Base-by-base conservation (phyloP, 2,329 filamentous ascomycete genomes). In the Pseudofabraea citricarpa region DNA sequence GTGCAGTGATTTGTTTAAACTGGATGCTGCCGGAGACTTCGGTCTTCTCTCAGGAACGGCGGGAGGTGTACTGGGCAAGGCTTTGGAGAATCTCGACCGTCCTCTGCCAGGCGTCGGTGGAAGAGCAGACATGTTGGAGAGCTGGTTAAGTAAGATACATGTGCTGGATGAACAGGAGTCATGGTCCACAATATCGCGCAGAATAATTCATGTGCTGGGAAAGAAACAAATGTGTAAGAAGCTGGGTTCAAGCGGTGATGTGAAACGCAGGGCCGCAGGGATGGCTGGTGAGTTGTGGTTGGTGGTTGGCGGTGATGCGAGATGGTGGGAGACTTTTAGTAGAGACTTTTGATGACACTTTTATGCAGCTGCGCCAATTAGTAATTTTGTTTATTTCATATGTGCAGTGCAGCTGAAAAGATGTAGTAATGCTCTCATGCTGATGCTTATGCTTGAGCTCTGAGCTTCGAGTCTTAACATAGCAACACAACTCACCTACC, bases 41-140 rank as follows among this genome's bases (percentile, higher is more conserved):
- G 40, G 15, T 43, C 41, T 32, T 43, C 41, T 38, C 9, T 20
- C 19, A 8, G 35, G n/a, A 20, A 22, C 21, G 8, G 32, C 18
- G 27, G 32, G 31, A 24, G 54, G 49, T 26, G 44, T 44, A 27
- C 38, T 29, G 27, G 56, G 57, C 23, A 59, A 40, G 6, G 44
- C 48, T 47, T 59, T 61, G 2, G 56, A 57, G 40, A 55, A 55
- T 32, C 52, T 44, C 6, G 51, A 54, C 18, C 50, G 50, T 13
- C 56, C 53, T 56, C 52, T 43, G 23, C 45, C 46, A 29, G 52
- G 51, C 13, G 51, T 48, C 23, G 37, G 40, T 23, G 45, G 46
- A 21, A 49, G 45, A n/a, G 20, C 21, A 38, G 29, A 16, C 5
- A 35, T 32, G 26, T 29, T 43, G 40, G 46, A 43, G 44, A 38